A percentile compares a stretch with the other conserved stretches of the same genome.
phyloP scores from a whole-genome alignment of 192 early-diverging fungal species.

The Coemansia sp. region DNA sequence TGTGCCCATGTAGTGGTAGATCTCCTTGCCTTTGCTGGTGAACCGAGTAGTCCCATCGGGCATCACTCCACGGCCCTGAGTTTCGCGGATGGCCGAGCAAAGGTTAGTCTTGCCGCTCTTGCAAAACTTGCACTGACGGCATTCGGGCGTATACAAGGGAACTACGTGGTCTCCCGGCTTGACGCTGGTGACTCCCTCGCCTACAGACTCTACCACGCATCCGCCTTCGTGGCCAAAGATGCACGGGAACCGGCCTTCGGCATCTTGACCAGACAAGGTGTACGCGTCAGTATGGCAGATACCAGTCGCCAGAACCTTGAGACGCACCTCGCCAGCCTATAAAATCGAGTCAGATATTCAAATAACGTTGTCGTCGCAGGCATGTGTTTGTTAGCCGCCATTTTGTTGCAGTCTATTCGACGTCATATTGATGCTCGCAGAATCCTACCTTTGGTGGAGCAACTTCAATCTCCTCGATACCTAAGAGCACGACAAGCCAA shows the following conservation, averaged over 20 bases:
- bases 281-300: constrained; percentile 97
- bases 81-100: constrained; percentile 85
- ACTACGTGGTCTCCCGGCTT: constrained; percentile 93
- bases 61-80: constrained; percentile 94
- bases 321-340: constrained; percentile 85
- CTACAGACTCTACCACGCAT: constrained; percentile 93
- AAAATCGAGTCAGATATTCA: background rate
- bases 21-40: constrained; percentile 81
- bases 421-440: too few relatives aligned
- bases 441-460: constrained; percentile 75
- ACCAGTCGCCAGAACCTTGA: constrained; percentile 90
- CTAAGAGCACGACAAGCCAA: constrained; percentile 44
- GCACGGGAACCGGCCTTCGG: constrained; percentile 86
- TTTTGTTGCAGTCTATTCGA: background rate
- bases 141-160: constrained; percentile 90
- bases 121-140: constrained; percentile 97
- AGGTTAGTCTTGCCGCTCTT: constrained; percentile 96
- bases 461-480: constrained; percentile 92
- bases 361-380: background rate
- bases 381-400: background rate
- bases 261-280: constrained; percentile 83
- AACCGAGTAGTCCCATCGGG: constrained; percentile 92
- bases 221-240: constrained; percentile 97
- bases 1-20: constrained; percentile 96
- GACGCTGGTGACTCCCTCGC: constrained; percentile 92